phyloP scores from a whole-genome alignment of 169 alveolate species.

The Plasmodium relictum region DNA sequence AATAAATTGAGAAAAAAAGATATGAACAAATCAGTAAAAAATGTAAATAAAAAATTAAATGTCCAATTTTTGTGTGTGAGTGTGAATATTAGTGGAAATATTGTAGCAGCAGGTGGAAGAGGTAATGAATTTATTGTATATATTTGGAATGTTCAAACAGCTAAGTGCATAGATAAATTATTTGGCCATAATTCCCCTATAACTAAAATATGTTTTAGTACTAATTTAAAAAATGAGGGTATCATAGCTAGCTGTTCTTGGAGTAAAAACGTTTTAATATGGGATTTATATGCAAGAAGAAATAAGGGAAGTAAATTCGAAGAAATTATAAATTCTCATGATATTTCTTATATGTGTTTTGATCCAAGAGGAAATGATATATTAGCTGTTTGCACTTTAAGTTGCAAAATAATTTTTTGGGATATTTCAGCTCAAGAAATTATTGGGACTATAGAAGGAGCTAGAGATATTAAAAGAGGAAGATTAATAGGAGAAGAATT shows the following conservation, averaged over 20 bases:
- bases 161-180: slow-evolving; percentile 82
- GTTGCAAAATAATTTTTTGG: slow-evolving; percentile 90
- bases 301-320: slow-evolving; percentile 94
- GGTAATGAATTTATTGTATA: slow-evolving; percentile 91
- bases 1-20: neutral
- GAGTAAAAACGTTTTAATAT: slow-evolving; percentile 95
- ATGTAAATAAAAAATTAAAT: slow-evolving; percentile 15
- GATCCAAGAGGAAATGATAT: slow-evolving; percentile 94
- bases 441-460: slow-evolving; percentile 91
- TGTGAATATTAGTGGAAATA: slow-evolving; percentile 95
- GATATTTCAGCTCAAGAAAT: slow-evolving; percentile 86
- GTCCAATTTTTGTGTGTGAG: slow-evolving; percentile 96
- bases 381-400: slow-evolving; percentile 88
- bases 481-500: slow-evolving; percentile 83
- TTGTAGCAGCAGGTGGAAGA: slow-evolving; percentile 97
- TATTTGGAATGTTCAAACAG: slow-evolving; percentile 89
- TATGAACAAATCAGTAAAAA: slow-evolving; percentile 39
- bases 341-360: slow-evolving; percentile 91
- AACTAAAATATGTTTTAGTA: slow-evolving; percentile 91
- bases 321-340: slow-evolving; percentile 90
- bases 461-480: slow-evolving; percentile 89
- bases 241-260: slow-evolving; percentile 96
- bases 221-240: slow-evolving; percentile 85
- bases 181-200: slow-evolving; percentile 96
- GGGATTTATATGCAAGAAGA: slow-evolving; percentile 87